These are phyloP conservation scores for Geum urbanum DNA, from an alignment of 306 rosid genomes.

Conservation along the genomic window DNA sequence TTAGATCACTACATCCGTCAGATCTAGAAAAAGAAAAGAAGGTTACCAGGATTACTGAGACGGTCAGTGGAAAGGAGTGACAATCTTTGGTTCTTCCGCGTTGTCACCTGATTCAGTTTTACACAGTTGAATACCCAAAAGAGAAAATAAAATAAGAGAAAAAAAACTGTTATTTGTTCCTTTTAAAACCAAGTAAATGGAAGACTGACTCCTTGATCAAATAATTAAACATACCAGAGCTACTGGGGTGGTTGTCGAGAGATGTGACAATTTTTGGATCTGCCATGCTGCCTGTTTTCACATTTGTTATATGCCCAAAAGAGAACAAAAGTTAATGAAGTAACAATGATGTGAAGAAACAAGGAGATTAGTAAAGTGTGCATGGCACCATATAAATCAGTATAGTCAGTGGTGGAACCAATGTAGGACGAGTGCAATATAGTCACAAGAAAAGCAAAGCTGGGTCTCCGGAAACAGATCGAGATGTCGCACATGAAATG, in stretches of 20 bases:
- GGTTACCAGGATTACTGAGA: neutral
- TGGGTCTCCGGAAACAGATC: neutral
- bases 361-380: neutral
- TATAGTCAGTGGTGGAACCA: too few species aligned
- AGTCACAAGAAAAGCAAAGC: too few species aligned
- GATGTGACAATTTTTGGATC: too few species aligned
- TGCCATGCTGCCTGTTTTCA: too few species aligned
- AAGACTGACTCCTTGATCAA: neutral
- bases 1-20: neutral
- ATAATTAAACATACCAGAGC: neutral
- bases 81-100: neutral
- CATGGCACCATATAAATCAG: too few species aligned
- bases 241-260: neutral
- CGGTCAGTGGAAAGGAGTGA: neutral
- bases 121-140: too few species aligned
- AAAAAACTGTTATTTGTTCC: too few species aligned
- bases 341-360: neutral
- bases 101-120: too few species aligned
- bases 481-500: neutral
- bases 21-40: too few species aligned
- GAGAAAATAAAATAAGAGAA: too few species aligned
- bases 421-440: too few species aligned
- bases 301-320: neutral
- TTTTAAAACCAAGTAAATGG: neutral
- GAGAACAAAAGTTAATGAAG: neutral